Conservation (phyloP, 371 early-diverging fungal species). For the Apophysomyces variabilis region DNA sequence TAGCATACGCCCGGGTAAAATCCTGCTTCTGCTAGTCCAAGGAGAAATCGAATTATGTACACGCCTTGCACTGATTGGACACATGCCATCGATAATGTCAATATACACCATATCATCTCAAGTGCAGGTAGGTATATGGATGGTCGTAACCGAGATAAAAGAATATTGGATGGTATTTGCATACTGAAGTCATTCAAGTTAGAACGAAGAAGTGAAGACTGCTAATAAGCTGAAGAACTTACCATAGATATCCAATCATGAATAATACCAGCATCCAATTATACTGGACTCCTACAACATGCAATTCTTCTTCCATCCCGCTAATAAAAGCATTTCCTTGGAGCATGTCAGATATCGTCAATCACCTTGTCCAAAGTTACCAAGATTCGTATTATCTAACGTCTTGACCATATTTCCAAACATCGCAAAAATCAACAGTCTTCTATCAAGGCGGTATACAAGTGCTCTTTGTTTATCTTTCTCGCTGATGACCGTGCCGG, state of each 20-base stretch:
- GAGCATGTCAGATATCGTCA: not conserved
- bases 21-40: slow-evolving; percentile 69
- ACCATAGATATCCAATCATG: slow-evolving; percentile 47
- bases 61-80: slow-evolving; percentile 54
- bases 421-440: slow-evolving; percentile 49
- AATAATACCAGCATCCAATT: slow-evolving; percentile 54
- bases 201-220: not conserved
- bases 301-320: slow-evolving; percentile 56
- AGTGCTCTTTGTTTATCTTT: slow-evolving; percentile 33
- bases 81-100: slow-evolving; percentile 64
- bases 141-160: slow-evolving; percentile 58
- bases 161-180: slow-evolving; percentile 67
- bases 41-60: slow-evolving; percentile 56
- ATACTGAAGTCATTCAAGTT: slow-evolving; percentile 29
- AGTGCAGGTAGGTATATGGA: slow-evolving; percentile 56
- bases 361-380: slow-evolving; percentile 19
- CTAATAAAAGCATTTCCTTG: slow-evolving; percentile 51
- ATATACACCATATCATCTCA: slow-evolving; percentile 58
- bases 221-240: slow-evolving; percentile 16
- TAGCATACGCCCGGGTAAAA: slow-evolving; percentile 55
- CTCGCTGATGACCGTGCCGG: not conserved
- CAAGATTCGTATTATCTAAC: slow-evolving; percentile 45
- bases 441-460: slow-evolving; percentile 38
- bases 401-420: slow-evolving; percentile 50
- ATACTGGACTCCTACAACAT: slow-evolving; percentile 40